These are phyloP conservation scores for Flaveria brownii DNA, from an alignment of 129 eudicot genomes.

Conservation along the genomic window DNA sequence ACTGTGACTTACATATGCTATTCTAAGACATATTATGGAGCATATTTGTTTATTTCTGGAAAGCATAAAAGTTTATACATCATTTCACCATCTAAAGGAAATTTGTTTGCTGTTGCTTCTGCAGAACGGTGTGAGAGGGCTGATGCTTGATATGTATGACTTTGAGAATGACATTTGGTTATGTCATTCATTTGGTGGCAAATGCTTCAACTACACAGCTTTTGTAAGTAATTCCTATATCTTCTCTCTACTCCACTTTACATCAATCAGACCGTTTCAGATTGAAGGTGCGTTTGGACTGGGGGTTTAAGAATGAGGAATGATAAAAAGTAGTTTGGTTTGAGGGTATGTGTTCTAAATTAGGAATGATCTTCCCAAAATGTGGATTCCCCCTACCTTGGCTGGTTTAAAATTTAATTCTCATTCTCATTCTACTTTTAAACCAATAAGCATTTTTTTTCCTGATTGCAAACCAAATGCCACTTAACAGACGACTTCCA, in stretches of 20 bases:
- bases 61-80: not conserved
- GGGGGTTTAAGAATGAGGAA: not conserved
- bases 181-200: conserved; percentile 83
- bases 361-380: not conserved
- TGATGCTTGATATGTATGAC: conserved; percentile 95
- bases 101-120: conserved; percentile 24
- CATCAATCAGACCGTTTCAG: not conserved
- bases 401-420: not conserved
- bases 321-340: not conserved
- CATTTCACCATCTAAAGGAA: conserved; percentile 20
- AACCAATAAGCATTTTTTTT: not conserved
- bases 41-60: conserved; percentile 16
- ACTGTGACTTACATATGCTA: conserved; percentile 20
- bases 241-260: conserved; percentile 15
- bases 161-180: conserved; percentile 80
- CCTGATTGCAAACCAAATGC: not conserved
- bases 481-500: not conserved
- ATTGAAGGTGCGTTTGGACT: conserved; percentile 1
- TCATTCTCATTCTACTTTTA: not conserved
- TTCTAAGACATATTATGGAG: not conserved
- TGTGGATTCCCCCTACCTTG: not conserved
- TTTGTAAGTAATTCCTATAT: conserved; percentile 57
- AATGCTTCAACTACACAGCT: conserved; percentile 78
- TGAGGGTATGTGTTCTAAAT: not conserved
- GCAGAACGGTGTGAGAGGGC: conserved; percentile 86